Percentiles rank a stretch among this genome's conserved stretches.
These are phyloP conservation scores for Astrephomene gubernaculifera DNA, from an alignment of 139 green algal genomes.

Conservation along the genomic window DNA sequence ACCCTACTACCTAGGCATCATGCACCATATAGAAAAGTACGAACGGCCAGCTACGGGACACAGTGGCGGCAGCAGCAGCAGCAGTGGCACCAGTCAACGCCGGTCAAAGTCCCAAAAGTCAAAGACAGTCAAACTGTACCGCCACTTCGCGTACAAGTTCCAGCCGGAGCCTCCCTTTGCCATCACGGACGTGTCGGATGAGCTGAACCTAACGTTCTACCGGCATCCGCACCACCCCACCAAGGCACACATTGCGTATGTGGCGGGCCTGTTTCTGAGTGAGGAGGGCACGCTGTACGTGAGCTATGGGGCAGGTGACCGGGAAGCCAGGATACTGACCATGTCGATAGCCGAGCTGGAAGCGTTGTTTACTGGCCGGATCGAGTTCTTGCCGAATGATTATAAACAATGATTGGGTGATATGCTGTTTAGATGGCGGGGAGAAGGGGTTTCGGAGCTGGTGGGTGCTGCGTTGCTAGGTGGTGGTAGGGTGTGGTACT, in stretches of 20 bases:
- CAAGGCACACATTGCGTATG: conserved; percentile 10
- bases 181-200: conserved; percentile 41
- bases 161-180: conserved; percentile 38
- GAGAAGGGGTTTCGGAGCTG: no score
- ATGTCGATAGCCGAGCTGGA: conserved; percentile 18
- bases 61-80: neutral
- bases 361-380: conserved; percentile 1
- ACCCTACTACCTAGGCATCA: conserved; percentile 60
- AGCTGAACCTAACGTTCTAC: conserved; percentile 43
- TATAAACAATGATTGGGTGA: no score
- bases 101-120: neutral
- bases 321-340: neutral
- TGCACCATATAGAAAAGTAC: conserved; percentile 57
- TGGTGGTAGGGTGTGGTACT: no score
- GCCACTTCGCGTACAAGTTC: conserved; percentile 56
- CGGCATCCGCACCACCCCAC: neutral
- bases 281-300: neutral
- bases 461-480: no score
- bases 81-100: neutral
- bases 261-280: conserved; percentile 11
- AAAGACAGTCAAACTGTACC: conserved; percentile 41
- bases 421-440: no score
- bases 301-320: conserved; percentile 29
- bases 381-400: conserved; percentile 14
- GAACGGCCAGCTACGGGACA: neutral